Evolutionary conservation across 257 asterid genomes (phyloP), one percentile per base, ranked within the genome.

Genomic region (Orobanche coerulescens): DNA sequence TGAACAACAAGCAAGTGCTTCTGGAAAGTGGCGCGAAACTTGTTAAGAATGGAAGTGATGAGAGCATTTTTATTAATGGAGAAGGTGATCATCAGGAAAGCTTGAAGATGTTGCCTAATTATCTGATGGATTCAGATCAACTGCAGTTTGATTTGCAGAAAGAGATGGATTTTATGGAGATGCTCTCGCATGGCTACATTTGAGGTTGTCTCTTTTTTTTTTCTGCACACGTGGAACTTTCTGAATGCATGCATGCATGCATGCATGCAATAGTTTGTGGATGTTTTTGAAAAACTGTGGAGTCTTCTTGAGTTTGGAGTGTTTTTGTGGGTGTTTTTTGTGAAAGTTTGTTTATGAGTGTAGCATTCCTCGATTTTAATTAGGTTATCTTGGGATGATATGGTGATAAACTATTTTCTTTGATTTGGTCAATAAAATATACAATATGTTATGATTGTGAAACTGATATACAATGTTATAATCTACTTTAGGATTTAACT

Each of bases 81-180:
- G 56, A 18, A 10, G 52, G 4, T 12, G 6, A 12, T 1, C 6
- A 12, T 3, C 58, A 70, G 7, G 78, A 66, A 31, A 61, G 59
- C 66, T 72, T 68, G 52, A 68, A 53, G 57, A 20, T 47, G 62
- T 60, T 68, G 11, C 44, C 67, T 1, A 37, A 14, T 14, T 16
- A 61, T 26, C 44, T 64, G 47, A 9, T 67, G 64, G 82, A 73
- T 48, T 28, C 81, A 74, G 10, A 71, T 68, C 68, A 69, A 8
- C 52, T 75, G 79, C 81, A 80, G 30, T 67, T 58, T 64, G 83
- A 80, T 53, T 50, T 71, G 43, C 79, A 74, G 58, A 77, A 77
- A 48, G 83, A 80, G 66, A 77, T 80, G 81, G 86, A 80, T 46
- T 80, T 80, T 72, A 77, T 80, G 79, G 81, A 75, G 23, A 80